phyloP scores from a whole-genome alignment of 2,329 filamentous ascomycete genomes.

The Thelonectria blattea region DNA sequence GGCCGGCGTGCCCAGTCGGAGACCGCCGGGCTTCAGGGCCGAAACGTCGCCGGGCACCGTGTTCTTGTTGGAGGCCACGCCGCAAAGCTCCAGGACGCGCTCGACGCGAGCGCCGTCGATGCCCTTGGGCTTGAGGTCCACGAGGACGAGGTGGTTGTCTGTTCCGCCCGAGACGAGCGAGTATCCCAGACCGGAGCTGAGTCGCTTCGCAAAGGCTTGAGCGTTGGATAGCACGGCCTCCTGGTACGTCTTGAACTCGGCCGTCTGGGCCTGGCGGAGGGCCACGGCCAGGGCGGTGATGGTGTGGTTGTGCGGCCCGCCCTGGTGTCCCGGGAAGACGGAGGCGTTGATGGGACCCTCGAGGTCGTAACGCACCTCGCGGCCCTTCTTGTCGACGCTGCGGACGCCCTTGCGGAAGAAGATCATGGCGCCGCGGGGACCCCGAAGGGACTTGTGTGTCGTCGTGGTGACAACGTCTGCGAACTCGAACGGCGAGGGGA shows the following conservation, averaged over 20 bases:
- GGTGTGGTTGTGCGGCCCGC: conserved; percentile 97
- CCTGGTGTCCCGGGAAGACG: conserved; percentile 96
- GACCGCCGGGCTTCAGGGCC: conserved; percentile 85
- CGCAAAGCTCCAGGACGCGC: conserved; percentile 84
- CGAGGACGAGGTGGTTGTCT: conserved; percentile 91
- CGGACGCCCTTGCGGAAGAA: conserved; percentile 94
- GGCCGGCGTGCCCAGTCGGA: conserved; percentile 89
- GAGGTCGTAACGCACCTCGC: conserved; percentile 79
- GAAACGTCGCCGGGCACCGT: conserved; percentile 93
- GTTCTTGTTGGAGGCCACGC: conserved; percentile 97
- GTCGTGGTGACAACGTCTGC: conserved; percentile 97
- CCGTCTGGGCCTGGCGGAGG: conserved; percentile 84
- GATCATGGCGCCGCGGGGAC: conserved; percentile 94
- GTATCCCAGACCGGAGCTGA: conserved; percentile 74
- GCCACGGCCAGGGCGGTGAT: conserved; percentile 93
- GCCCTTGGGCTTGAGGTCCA: conserved; percentile 84
- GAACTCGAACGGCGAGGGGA: conserved; percentile 84
- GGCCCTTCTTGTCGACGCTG: conserved; percentile 79
- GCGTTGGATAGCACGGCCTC: conserved; percentile 85
- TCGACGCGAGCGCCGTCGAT: conserved; percentile 89
- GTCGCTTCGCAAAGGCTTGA: conserved; percentile 75
- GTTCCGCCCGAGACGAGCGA: conserved; percentile 89
- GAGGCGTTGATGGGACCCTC: conserved; percentile 92
- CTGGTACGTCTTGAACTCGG: conserved; percentile 91
- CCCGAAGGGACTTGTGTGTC: conserved; percentile 93